Evolutionary conservation across 495 filamentous ascomycete species (phyloP), one percentile per base, ranked within the genome.

Genomic region (Aspergillus cavernicola): DNA sequence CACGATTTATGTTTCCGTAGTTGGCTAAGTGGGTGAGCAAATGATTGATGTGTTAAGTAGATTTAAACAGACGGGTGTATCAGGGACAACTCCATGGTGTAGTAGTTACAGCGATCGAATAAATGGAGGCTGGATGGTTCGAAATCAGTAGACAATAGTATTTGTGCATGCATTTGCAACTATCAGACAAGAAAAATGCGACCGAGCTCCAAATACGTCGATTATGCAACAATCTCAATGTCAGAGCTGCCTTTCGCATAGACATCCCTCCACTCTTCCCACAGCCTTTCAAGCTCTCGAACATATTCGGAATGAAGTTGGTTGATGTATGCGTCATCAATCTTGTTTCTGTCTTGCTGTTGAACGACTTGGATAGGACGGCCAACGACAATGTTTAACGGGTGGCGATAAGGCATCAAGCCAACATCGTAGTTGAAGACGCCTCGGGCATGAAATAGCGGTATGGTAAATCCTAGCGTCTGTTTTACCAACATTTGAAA

Each of bases 341-440:
- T 80, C 40, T 77, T 76, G 28, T 74, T 64, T 6, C 71, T 66
- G 48, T 71, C 60, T 23, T 73, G 64, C 49, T 82, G 71, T 62
- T 83, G 80, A 57, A 75, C 68, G 13, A 95, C 87, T 49, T 78
- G 74, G 50, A 96, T 87, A 2, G 91, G 89, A 51, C 78, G 74
- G 2, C 92, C 92, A 6, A 95, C 88, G 7, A 98, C 92, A 29
- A 95, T 80, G 62, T 97, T 92, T 35, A 98, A 58, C 13, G 90
- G 85, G 31, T 84, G 74, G 29, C 95, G 81, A 68, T 97, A 97
- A 6, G 93, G 93, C 88, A 97, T 88, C 47, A 97, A 64, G 0
- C 93, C 93, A 1, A 96, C 88, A 66, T 98, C 93, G 57, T 98
- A 97, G 63, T 98, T 98, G 68, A 97, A 97, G 8, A 97, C 85